Evolutionary conservation across 1,139 yeast species (phyloP), one percentile per base, ranked within the genome.

Genomic region (Casaregolazyma suthepensis): DNA sequence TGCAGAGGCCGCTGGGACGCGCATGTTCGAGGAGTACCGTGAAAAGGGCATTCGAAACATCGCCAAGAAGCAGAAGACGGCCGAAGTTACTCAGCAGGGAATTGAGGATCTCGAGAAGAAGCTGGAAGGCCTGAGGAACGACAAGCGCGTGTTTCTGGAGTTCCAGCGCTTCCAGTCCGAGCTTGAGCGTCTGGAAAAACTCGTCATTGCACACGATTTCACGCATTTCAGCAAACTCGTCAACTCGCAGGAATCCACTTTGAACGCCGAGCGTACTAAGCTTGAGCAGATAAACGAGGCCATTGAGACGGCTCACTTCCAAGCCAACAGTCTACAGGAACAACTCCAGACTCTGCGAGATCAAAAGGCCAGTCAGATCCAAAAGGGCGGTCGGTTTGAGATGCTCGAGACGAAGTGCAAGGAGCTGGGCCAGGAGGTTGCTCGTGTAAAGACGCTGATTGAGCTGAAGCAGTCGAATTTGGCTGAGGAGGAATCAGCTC

Each of bases 1-100:
- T 56, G 99, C 93, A 71, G 99, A 94, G 71, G 99, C 99, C 0
- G 96, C 99, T 0, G 99, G 99, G 6, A 94, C 99, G 0, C 81
- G 95, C 58, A 88, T 94, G 76, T 94, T 89, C 66, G 99, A 93
- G 68, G 96, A 90, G 59, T 80, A 96, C 57, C 84, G 93, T 62
- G 96, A 88, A 56, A 88, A 88, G 66, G 97, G 98, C 0, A 85
- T 88, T 64, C 84, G 87, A 66, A 89, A 96, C 1, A 89, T 93
- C 88, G 80, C 85, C 0, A 91, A 90, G 70, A 93, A 93, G 66
- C 96, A 93, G 61, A 90, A 90, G 62, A 77, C 93, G 50, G 80
- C 77, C 46, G 96, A 90, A 66, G 91, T 90, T 51, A 77, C 88
- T 61, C 77, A 79, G 44, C 71, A 91, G 53, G 73, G 93, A 54